Conservation (phyloP, 345 rosid genomes). For the Eucalyptus dawsonii region DNA sequence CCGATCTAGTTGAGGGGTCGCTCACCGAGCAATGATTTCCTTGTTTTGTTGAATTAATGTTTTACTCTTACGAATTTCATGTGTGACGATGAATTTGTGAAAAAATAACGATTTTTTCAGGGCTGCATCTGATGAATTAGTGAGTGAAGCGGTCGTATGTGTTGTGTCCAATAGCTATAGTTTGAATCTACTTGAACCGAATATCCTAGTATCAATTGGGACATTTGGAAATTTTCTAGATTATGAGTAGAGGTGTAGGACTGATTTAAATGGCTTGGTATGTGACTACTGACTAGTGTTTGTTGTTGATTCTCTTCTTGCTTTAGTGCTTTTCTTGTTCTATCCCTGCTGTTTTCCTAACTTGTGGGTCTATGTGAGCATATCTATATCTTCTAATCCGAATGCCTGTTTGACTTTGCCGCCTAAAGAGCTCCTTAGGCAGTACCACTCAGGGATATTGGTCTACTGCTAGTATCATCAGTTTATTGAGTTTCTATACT, state of each 20-base stretch:
- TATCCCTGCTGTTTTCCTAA: background rate
- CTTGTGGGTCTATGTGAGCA: background rate
- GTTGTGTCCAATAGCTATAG: background rate
- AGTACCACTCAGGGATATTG: background rate
- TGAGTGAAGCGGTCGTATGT: background rate
- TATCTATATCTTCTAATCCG: background rate
- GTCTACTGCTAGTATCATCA: background rate
- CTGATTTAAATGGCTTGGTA: background rate
- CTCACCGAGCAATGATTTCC: background rate
- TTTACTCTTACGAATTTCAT: background rate
- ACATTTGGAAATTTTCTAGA: background rate
- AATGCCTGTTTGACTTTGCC: background rate
- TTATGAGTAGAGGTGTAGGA: background rate
- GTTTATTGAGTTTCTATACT: background rate
- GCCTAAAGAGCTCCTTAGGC: background rate
- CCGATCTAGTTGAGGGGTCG: rapidly evolving
- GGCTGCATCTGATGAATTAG: background rate
- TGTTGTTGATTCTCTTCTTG: background rate
- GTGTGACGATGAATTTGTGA: background rate
- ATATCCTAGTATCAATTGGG: background rate
- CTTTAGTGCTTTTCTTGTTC: background rate
- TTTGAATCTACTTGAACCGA: background rate
- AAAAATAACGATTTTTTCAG: background rate
- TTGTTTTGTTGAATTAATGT: background rate
- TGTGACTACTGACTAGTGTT: background rate